Evolutionary conservation across 371 early-diverging fungal genomes (phyloP), one percentile per base, ranked within the genome.

Genomic region (Mortierella sp.): DNA sequence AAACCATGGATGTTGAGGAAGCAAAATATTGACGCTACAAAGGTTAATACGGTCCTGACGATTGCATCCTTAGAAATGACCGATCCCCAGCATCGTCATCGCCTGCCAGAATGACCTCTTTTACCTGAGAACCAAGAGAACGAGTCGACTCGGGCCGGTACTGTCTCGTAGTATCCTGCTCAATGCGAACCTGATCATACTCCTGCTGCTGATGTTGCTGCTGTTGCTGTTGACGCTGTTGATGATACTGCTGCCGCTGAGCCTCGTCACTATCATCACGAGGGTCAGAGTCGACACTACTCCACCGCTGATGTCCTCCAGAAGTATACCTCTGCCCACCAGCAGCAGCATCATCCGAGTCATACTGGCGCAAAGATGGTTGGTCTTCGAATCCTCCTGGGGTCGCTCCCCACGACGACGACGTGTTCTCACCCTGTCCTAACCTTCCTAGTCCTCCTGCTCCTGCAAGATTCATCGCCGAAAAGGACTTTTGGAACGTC

Each of bases 71-170:
- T 5, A 21, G 5, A 5, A 8, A 28, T 31, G 48, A 21, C 31
- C n/a, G 3, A 19, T n/a, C n/a, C n/a, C n/a, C n/a, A n/a, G n/a
- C n/a, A n/a, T 2, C 3, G 50, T 50, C 50, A 50, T 50, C 13
- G 50, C 57, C 43, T 13, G 13, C 10, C n/a, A 5, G 4, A 0
- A 26, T 57, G 28, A 8, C 5, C 8, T 16, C 0, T 19, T 14
- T 1, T 77, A 78, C 85, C 81, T 80, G 81, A 1, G 85, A 84
- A 13, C 80, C 77, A 53, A 84, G 73, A 3, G 85, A 84, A 0
- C 81, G 78, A 19, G 78, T 84, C 34, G 85, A 81, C 53, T 73
- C 85, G 31, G 85, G 85, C 5, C 85, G 85, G 69, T 75, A 78
- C 19, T 80, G 81, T 64, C 76, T 69, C 28, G 40, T 67, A 34